Conservation (phyloP, 805 yeast species). For the Schwanniomyces pseudopolymorphus region DNA sequence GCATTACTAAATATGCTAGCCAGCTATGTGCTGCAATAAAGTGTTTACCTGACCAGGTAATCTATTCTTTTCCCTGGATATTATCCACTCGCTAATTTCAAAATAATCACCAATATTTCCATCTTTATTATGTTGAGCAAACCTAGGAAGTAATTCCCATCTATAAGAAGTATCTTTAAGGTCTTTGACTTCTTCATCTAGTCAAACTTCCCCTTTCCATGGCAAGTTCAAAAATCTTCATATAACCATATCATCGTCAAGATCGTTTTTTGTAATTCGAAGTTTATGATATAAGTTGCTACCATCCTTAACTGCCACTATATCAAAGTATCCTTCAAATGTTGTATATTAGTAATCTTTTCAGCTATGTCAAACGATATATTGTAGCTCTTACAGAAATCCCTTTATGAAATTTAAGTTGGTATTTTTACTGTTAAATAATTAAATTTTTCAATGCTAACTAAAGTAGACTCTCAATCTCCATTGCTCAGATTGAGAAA, state of each 20-base stretch:
- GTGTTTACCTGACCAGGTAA: neutral
- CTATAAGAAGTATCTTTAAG: neutral
- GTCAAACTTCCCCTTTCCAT: neutral
- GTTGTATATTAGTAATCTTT: slow-evolving; percentile 1
- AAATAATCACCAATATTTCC: neutral
- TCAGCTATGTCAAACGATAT: neutral
- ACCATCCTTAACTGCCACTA: neutral
- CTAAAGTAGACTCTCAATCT: too few relatives aligned
- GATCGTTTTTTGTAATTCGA: neutral
- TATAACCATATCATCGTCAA: neutral
- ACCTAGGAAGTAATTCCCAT: neutral
- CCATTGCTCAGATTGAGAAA: too few relatives aligned
- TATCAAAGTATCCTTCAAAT: neutral
- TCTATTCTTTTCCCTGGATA: neutral
- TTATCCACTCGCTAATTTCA: neutral
- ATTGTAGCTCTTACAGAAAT: too few relatives aligned
- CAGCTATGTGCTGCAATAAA: neutral
- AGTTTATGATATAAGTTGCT: neutral
- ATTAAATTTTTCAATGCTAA: too few relatives aligned
- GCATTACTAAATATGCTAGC: neutral
- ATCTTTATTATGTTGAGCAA: neutral
- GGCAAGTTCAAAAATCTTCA: neutral
- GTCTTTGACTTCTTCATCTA: neutral
- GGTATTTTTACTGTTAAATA: too few relatives aligned
- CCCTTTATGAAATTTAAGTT: too few relatives aligned